Conservation (phyloP, 148 eudicot genomes). For the Rhododendron mucronatum region DNA sequence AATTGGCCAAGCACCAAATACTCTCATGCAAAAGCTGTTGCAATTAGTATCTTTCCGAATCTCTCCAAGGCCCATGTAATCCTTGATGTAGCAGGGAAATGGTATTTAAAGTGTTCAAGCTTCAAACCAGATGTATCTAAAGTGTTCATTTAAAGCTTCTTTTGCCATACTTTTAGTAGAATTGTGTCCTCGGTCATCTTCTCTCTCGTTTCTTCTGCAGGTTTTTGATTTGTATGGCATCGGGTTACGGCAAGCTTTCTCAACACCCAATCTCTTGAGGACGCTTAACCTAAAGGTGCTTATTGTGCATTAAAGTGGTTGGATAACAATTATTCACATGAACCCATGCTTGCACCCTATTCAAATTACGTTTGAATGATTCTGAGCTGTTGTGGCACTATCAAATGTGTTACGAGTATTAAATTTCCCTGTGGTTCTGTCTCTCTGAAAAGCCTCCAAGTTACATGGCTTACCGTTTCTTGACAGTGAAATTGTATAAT, state of each 20-base stretch:
- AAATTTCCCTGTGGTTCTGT: not conserved
- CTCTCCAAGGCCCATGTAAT: too few relatives aligned
- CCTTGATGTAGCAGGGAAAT: too few relatives aligned
- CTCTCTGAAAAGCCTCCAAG: not conserved
- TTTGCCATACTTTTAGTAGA: not conserved
- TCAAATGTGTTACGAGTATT: not conserved
- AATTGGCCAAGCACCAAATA: too few relatives aligned
- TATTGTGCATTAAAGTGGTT: not conserved
- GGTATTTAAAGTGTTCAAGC: not conserved
- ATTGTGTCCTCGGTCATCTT: not conserved
- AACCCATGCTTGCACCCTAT: not conserved
- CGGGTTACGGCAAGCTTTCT: slow-evolving; percentile 59
- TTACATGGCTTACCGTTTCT: not conserved
- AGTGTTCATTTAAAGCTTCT: not conserved
- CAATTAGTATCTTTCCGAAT: too few relatives aligned
- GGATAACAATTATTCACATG: not conserved
- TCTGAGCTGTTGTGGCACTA: not conserved
- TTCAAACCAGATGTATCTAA: not conserved
- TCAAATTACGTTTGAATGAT: not conserved
- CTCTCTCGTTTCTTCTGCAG: slow-evolving; percentile 3
- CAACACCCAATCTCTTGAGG: slow-evolving; percentile 54
- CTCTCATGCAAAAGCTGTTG: too few relatives aligned
- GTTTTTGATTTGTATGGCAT: slow-evolving; percentile 67
- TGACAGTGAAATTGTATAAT: not conserved
- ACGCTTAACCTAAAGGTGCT: slow-evolving; percentile 68